Evolutionary conservation across 2,329 filamentous ascomycete genomes (phyloP).

Genomic region (Harringtonia aguacate): DNA sequence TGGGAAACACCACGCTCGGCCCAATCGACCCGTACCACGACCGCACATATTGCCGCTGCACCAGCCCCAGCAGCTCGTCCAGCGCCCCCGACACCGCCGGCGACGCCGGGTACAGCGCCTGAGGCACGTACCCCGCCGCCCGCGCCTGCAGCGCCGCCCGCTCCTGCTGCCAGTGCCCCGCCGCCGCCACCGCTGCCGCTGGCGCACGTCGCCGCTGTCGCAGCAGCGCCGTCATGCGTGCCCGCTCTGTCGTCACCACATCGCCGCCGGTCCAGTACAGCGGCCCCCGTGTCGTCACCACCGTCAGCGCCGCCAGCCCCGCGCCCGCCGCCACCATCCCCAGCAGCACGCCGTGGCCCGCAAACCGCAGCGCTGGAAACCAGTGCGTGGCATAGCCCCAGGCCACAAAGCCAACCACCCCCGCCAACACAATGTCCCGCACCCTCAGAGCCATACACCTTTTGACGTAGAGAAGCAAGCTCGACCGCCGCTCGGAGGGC

Average conservation of each 20-base stretch:
- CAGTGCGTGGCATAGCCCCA: conserved; percentile 82
- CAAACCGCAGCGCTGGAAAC: conserved; percentile 72
- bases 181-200: conserved; percentile 42
- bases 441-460: conserved; percentile 61
- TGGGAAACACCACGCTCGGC: conserved; percentile 62
- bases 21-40: conserved; percentile 88
- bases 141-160: conserved; percentile 53
- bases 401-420: conserved; percentile 63
- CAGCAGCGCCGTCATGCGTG: not conserved
- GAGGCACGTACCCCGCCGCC: conserved; percentile 51
- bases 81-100: conserved; percentile 69
- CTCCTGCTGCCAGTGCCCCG: conserved; percentile 59
- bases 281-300: conserved; percentile 18
- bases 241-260: too few species aligned
- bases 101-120: conserved; percentile 65
- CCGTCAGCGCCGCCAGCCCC: conserved; percentile 45
- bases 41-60: conserved; percentile 74
- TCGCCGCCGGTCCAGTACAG: conserved; percentile 1
- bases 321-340: conserved; percentile 51
- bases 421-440: conserved; percentile 60
- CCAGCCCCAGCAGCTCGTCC: conserved; percentile 65
- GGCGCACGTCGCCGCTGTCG: not conserved
- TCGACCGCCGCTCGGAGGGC: too few species aligned
- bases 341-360: conserved; percentile 70
- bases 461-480: too few species aligned